phyloP scores from a whole-genome alignment of 495 filamentous ascomycete genomes.

The Neurospora discreta region DNA sequence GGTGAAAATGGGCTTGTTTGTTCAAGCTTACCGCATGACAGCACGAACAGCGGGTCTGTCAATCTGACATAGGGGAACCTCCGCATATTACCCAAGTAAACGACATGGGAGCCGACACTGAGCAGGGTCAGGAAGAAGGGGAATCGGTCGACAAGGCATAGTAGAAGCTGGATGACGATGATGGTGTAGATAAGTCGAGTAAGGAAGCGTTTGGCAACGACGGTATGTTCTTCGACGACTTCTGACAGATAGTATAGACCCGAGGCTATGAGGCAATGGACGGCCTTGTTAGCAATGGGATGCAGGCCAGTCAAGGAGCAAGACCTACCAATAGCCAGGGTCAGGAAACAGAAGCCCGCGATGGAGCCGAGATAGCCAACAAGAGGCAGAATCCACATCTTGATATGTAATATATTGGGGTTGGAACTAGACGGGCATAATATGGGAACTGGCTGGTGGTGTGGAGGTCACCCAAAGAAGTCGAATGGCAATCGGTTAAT shows the following conservation, averaged over 20 bases:
- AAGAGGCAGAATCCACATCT: slow-evolving; percentile 86
- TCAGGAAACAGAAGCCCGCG: slow-evolving; percentile 86
- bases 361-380: slow-evolving; percentile 81
- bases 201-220: slow-evolving; percentile 75
- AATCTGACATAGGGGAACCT: slow-evolving; percentile 83
- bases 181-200: slow-evolving; percentile 76
- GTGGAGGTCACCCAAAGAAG: neutral
- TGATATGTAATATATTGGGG: slow-evolving; percentile 2
- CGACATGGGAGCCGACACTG: slow-evolving; percentile 67
- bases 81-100: slow-evolving; percentile 84
- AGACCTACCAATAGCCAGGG: slow-evolving; percentile 73
- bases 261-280: slow-evolving; percentile 48
- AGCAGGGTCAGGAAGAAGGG: slow-evolving; percentile 62
- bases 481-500: neutral
- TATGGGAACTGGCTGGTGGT: neutral
- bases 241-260: slow-evolving; percentile 98
- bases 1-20: slow-evolving; percentile 9
- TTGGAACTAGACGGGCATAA: neutral
- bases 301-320: neutral
- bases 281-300: neutral
- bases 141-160: slow-evolving; percentile 74
- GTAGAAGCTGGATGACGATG: slow-evolving; percentile 61
- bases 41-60: slow-evolving; percentile 75
- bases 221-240: slow-evolving; percentile 94
- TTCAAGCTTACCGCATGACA: slow-evolving; percentile 54